Evolutionary conservation across 441 rosid genomes (phyloP).

Genomic region (Breynia disticha): DNA sequence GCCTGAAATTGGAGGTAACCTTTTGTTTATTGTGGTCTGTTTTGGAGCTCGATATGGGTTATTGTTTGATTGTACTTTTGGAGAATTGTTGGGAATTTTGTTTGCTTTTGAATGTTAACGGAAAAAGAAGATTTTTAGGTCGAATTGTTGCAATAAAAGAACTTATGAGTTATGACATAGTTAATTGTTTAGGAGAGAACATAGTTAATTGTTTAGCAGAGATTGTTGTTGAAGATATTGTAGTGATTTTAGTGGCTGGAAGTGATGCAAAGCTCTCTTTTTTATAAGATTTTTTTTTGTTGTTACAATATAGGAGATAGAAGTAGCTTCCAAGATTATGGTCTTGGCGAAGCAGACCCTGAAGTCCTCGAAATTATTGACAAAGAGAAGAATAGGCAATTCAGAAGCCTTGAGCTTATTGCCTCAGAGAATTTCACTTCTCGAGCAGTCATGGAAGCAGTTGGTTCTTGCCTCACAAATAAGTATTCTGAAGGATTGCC

Average conservation of each 20-base stretch:
- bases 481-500: slow-evolving; percentile 83
- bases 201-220: too few species aligned
- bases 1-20: slow-evolving; percentile 34
- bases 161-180: too few species aligned
- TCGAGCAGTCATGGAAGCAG: slow-evolving; percentile 69
- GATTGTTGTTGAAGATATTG: too few species aligned
- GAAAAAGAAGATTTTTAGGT: too few species aligned
- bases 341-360: slow-evolving; percentile 63
- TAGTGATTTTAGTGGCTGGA: too few species aligned
- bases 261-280: too few species aligned
- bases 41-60: too few species aligned
- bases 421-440: slow-evolving; percentile 81
- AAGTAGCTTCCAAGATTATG: slow-evolving; percentile 40
- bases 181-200: too few species aligned
- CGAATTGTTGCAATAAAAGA: too few species aligned
- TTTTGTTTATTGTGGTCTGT: not conserved
- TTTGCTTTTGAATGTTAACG: too few species aligned
- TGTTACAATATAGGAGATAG: slow-evolving; percentile 24
- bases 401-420: slow-evolving; percentile 39
- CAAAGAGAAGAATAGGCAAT: slow-evolving; percentile 74
- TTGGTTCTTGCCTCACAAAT: slow-evolving; percentile 73
- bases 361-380: slow-evolving; percentile 50
- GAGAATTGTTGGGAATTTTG: too few species aligned
- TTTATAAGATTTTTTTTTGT: not conserved
- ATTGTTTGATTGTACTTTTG: too few species aligned